Evolutionary conservation across 164 flowering plant genomes (phyloP).

Genomic region (Hamamelis virginiana): DNA sequence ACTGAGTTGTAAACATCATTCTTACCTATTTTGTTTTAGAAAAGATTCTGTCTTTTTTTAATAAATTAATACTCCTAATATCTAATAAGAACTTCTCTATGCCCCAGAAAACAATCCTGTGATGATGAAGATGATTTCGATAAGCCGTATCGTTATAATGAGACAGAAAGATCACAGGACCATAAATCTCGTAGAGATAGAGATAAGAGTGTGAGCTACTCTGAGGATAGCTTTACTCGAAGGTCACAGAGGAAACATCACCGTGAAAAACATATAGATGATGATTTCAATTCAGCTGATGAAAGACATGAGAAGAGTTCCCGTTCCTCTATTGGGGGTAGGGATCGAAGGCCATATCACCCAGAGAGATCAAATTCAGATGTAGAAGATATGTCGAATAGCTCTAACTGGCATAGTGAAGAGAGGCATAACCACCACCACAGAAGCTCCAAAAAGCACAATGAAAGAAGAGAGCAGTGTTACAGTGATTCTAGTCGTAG

Average conservation of each 20-base stretch:
- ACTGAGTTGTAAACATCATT: too few relatives aligned
- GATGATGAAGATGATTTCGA: slow-evolving; percentile 23
- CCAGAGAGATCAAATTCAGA: slow-evolving; percentile 42
- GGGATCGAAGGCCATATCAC: slow-evolving; percentile 27
- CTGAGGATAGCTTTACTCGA: slow-evolving; percentile 31
- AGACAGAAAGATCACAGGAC: slow-evolving; percentile 30
- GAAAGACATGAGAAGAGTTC: slow-evolving; percentile 28
- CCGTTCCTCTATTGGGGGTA: slow-evolving; percentile 30
- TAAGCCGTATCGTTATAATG: slow-evolving; percentile 13
- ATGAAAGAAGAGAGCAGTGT: slow-evolving; percentile 23
- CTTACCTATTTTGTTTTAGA: too few relatives aligned
- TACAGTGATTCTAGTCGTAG: slow-evolving; percentile 34
- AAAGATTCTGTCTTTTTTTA: too few relatives aligned
- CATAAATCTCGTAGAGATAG: slow-evolving; percentile 22
- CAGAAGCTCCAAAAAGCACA: slow-evolving; percentile 27
- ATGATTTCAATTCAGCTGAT: slow-evolving; percentile 23
- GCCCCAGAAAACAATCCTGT: slow-evolving; percentile 28
- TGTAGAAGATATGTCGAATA: slow-evolving; percentile 32
- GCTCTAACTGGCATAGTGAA: slow-evolving; percentile 29
- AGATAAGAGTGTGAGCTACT: slow-evolving; percentile 32
- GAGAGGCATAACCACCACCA: slow-evolving; percentile 37
- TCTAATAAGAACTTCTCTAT: slow-evolving; percentile 4
- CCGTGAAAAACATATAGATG: slow-evolving; percentile 19
- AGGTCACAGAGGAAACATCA: slow-evolving; percentile 27
- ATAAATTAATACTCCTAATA: too few relatives aligned